Evolutionary conservation across 352 stramenopile species (phyloP).

Genomic region (Phytopythium kandeliae): DNA sequence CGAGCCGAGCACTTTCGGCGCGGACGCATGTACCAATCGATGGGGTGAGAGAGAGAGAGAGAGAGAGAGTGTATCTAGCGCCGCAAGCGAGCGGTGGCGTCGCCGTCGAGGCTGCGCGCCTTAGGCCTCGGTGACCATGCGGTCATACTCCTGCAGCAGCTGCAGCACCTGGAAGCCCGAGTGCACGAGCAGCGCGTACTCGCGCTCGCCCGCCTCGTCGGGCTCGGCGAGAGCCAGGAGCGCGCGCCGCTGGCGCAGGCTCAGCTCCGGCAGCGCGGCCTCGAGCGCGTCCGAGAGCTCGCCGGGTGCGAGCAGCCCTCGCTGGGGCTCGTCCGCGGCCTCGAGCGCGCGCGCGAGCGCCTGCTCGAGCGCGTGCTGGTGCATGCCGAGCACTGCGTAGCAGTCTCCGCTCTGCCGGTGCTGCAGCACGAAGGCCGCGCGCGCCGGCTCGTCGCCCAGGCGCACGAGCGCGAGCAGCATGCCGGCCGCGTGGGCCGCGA

Average conservation of each 20-base stretch:
- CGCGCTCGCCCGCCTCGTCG: constrained; percentile 63
- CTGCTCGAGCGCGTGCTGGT: constrained; percentile 80
- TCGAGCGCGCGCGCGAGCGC: constrained; percentile 54
- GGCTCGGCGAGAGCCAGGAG: constrained; percentile 57
- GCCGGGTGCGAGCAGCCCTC: constrained; percentile 43
- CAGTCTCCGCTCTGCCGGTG: constrained; percentile 76
- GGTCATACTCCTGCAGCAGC: constrained; percentile 81
- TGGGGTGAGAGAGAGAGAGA: background rate
- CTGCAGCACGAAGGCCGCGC: constrained; percentile 43
- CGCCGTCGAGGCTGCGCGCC: too few species aligned
- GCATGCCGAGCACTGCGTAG: constrained; percentile 70
- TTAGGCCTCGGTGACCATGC: constrained; percentile 60
- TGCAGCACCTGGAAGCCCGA: constrained; percentile 72
- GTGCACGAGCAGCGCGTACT: constrained; percentile 63
- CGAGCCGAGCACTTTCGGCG: too few species aligned
- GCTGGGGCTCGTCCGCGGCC: constrained; percentile 53
- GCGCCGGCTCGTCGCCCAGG: constrained; percentile 61
- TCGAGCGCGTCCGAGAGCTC: constrained; percentile 51
- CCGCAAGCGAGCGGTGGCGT: too few species aligned
- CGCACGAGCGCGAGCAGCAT: constrained; percentile 68
- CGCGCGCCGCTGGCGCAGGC: constrained; percentile 49
- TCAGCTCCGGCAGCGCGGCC: constrained; percentile 64
- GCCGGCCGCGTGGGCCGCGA: constrained; percentile 48
- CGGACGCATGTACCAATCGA: too few species aligned
- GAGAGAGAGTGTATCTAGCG: too few species aligned